Conservation (phyloP, 352 stramenopile genomes). For the Blastocystis hominis region DNA sequence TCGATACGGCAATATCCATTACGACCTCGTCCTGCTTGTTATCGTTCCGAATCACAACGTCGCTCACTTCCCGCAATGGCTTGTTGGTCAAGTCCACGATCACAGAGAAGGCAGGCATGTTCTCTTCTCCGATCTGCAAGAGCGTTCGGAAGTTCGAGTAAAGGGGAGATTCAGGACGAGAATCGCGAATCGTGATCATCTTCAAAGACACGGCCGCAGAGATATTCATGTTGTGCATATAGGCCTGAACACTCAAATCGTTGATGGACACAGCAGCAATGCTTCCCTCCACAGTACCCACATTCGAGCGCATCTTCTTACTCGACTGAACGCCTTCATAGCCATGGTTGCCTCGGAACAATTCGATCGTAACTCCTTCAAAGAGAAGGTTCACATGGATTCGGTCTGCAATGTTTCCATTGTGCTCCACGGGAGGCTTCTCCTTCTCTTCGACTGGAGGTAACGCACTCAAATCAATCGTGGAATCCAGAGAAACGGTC, state of each 20-base stretch:
- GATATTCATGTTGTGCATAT: constrained; percentile 54
- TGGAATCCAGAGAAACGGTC: not conserved
- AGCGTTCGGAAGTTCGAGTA: not conserved
- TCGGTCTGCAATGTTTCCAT: constrained; percentile 8
- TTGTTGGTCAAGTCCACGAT: constrained; percentile 25
- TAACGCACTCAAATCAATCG: not conserved
- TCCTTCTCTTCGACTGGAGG: not conserved
- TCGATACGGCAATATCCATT: not conserved
- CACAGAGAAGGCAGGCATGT: constrained; percentile 51
- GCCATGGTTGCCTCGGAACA: constrained; percentile 23
- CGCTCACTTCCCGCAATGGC: not conserved
- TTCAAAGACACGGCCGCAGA: not conserved
- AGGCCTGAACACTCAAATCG: constrained; percentile 4
- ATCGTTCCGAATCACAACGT: not conserved
- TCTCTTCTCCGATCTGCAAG: constrained; percentile 35
- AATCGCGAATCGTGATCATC: not conserved
- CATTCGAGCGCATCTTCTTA: not conserved
- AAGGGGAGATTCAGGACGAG: constrained; percentile 16
- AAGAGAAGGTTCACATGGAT: constrained; percentile 37
- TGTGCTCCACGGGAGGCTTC: constrained; percentile 13
- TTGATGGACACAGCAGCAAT: not conserved
- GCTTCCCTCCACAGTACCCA: constrained; percentile 21
- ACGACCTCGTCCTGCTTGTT: constrained; percentile 32
- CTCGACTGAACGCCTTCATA: constrained; percentile 34
- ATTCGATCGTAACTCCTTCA: constrained; percentile 7